A percentile compares a stretch with the other conserved stretches of the same genome.
phyloP scores from a whole-genome alignment of 2,329 filamentous ascomycete genomes.

The Cladophialophora psammophila region DNA sequence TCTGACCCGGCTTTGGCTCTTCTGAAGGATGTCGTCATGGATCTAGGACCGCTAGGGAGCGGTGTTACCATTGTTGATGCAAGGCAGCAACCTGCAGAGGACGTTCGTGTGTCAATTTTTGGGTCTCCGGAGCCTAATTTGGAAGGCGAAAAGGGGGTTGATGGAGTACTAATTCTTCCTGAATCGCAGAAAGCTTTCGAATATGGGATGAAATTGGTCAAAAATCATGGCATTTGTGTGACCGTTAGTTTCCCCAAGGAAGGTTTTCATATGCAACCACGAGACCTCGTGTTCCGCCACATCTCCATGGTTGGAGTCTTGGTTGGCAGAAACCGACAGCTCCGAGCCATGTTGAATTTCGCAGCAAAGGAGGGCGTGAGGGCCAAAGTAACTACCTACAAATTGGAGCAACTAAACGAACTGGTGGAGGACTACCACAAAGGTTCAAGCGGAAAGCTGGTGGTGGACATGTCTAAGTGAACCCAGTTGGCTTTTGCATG shows the following conservation, averaged over 20 bases:
- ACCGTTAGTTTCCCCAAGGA: constrained; percentile 43
- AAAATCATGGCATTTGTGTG: constrained; percentile 44
- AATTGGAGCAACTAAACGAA: constrained; percentile 33
- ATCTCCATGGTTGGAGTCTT: constrained; percentile 58
- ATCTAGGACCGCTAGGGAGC: constrained; percentile 23
- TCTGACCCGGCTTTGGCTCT: constrained; percentile 25
- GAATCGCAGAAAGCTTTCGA: constrained; percentile 49
- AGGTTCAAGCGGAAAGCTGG: constrained; percentile 35
- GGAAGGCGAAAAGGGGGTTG: constrained; percentile 52
- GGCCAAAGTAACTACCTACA: constrained; percentile 25
- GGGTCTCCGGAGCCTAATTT: constrained; percentile 5
- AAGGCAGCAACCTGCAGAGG: constrained; percentile 40
- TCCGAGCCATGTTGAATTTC: constrained; percentile 72
- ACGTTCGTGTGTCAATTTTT: constrained; percentile 1
- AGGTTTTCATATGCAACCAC: neutral
- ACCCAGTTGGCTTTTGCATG: neutral
- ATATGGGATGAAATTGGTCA: constrained; percentile 43
- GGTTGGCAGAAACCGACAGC: constrained; percentile 55
- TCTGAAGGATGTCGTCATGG: constrained; percentile 40
- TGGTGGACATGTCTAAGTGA: constrained; percentile 22
- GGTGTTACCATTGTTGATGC: constrained; percentile 50
- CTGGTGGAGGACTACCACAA: constrained; percentile 35
- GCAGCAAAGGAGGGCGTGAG: constrained; percentile 22
- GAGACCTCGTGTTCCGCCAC: constrained; percentile 43
- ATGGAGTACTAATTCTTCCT: constrained; percentile 52